These are phyloP conservation scores for Trebouxia gelatinosa DNA, from an alignment of 163 green algal genomes.

Conservation along the genomic window DNA sequence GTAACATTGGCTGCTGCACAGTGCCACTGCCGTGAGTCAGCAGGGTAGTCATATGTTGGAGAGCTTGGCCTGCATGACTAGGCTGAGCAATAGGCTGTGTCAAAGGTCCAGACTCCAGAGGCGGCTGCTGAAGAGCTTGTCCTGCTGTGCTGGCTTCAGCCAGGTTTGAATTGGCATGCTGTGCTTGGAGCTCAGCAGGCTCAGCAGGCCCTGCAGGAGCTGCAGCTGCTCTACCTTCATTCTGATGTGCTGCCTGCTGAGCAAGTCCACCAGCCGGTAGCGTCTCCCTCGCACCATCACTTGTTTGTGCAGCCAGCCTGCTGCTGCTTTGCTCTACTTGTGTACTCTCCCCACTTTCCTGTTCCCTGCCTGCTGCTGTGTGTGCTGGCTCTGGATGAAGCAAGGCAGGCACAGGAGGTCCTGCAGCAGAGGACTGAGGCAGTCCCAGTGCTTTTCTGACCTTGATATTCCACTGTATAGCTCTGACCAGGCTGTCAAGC, in stretches of 20 bases:
- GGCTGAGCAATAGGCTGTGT: neutral
- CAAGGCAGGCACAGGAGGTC: too few relatives aligned
- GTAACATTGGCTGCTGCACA: too few relatives aligned
- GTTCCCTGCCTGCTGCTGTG: neutral
- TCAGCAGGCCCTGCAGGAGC: neutral
- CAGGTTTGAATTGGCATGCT: neutral
- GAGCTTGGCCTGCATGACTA: neutral
- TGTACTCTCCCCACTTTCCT: too few relatives aligned
- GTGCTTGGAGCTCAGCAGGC: neutral
- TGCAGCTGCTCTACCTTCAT: neutral
- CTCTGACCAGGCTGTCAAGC: constrained; percentile 3
- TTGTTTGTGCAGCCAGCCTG: neutral
- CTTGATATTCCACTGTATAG: constrained; percentile 13
- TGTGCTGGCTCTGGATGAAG: neutral
- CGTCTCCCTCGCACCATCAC: neutral
- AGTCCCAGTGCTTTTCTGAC: constrained; percentile 5
- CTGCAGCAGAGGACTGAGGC: too few relatives aligned
- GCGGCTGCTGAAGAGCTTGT: neutral
- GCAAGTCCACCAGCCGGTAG: neutral
- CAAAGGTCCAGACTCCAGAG: too few relatives aligned
- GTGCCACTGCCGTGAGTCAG: neutral
- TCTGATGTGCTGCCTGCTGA: neutral
- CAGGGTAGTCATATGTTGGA: neutral
- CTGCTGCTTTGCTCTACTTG: too few relatives aligned
- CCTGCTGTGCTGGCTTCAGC: neutral